Evolutionary conservation across 129 eudicot species (phyloP), one percentile per base, ranked within the genome.

Genomic region (Flaveria sonorensis): DNA sequence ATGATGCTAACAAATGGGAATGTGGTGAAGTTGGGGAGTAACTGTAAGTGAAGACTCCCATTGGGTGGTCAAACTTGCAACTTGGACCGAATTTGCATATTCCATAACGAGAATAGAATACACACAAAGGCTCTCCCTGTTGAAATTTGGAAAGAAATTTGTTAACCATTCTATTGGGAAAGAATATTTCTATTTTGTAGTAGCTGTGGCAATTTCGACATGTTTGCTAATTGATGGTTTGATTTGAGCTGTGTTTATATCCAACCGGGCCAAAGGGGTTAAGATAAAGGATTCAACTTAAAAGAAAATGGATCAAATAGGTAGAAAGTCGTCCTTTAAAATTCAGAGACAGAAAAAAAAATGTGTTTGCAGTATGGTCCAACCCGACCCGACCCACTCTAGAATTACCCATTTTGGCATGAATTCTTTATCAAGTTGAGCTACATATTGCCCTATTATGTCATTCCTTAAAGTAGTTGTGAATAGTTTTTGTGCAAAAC

Each of bases 51-150:
- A 89, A 91, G 71, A 84, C 89, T 52, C 86, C 88, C 97, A 91
- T 90, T 3, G 98, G 98, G 71, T 91, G 98, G 86, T 93, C 96
- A 85, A 91, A 93, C 87, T 93, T 93, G 96, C 98, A 93, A 88
- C 95, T 88, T 83, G 97, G 97, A 56, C 98, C 98, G 71, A 93
- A 93, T 84, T 93, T 93, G 97, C 98, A 93, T 70, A 93, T 91
- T 45, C 97, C 97, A 68, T 93, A 93, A 63, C 97, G 90, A 67
- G 96, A 91, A 81, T 93, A 93, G 83, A 93, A 93, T 55, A 90
- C 85, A 88, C 98, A 93, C 80, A 91, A 80, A 61, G 97, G 93
- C 79, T 93, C 97, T 36, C 98, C 98, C 98, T 93, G 85, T 73
- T 23, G 12, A 73, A 68, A 73, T 82, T 70, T 43, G 50, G 42